These are phyloP conservation scores for Paraphysoderma sedebokerense DNA, from an alignment of 371 early-diverging fungal genomes.

Conservation along the genomic window DNA sequence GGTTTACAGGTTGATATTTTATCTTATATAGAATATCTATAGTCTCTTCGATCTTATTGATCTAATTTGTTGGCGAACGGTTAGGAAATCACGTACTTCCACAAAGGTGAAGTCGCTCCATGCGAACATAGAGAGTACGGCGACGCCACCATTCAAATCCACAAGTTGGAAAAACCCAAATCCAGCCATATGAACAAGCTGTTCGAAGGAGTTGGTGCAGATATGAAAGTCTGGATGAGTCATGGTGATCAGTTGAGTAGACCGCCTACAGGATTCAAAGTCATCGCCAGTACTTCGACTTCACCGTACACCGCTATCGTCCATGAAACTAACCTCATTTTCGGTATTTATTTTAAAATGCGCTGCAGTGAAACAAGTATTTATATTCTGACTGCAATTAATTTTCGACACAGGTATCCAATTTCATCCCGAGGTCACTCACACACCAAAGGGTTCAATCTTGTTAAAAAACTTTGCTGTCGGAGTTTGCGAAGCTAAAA, in stretches of 20 bases:
- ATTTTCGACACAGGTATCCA: conserved; percentile 34
- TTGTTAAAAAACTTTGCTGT: conserved; percentile 83
- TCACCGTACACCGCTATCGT: conserved; percentile 81
- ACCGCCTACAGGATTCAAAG: conserved; percentile 62
- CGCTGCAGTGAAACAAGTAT: too few relatives aligned
- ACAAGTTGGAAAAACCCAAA: conserved; percentile 35
- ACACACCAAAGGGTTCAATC: conserved; percentile 70
- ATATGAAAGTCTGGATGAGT: conserved; percentile 88
- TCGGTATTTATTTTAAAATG: conserved; percentile 41
- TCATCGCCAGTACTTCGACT: conserved; percentile 69
- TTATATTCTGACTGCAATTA: too few relatives aligned
- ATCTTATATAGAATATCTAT: background rate
- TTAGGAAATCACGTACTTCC: conserved; percentile 69
- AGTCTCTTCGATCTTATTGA: background rate
- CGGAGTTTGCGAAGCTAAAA: conserved; percentile 59
- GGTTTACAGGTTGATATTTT: conserved; percentile 59
- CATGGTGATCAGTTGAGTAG: conserved; percentile 87
- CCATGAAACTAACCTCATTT: conserved; percentile 55
- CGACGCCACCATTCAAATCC: conserved; percentile 56
- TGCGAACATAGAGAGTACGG: conserved; percentile 92
- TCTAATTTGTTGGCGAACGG: background rate
- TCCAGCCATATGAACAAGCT: conserved; percentile 34
- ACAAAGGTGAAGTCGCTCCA: conserved; percentile 71
- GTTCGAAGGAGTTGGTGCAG: conserved; percentile 53
- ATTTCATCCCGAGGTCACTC: conserved; percentile 96